Percentiles rank a stretch among this genome's conserved stretches.
These are phyloP conservation scores for Cryptosporidium meleagridis DNA, from an alignment of 169 alveolate genomes.

Conservation along the genomic window DNA sequence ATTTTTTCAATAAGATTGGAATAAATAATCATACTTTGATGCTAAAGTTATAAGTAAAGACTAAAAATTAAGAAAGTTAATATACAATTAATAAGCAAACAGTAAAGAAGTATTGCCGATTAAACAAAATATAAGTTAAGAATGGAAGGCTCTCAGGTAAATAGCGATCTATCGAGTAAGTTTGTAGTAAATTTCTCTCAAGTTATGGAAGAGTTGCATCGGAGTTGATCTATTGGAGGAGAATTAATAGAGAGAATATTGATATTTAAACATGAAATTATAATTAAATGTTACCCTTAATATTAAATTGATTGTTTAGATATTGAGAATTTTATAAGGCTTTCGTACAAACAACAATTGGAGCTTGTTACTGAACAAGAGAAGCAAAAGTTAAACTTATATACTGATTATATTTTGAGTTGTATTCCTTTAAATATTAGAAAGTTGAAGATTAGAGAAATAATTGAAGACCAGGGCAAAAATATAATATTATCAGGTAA, in stretches of 20 bases:
- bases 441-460: slow-evolving; percentile 57
- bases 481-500: slow-evolving; percentile 55
- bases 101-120: neutral
- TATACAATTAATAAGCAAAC: neutral
- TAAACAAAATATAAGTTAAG: neutral
- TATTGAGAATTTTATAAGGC: slow-evolving; percentile 51
- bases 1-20: neutral
- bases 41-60: neutral
- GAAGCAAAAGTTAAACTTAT: slow-evolving; percentile 41
- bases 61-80: neutral
- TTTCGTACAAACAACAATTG: slow-evolving; percentile 43
- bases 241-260: neutral
- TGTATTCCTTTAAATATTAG: slow-evolving; percentile 44
- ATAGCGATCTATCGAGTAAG: slow-evolving; percentile 22
- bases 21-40: neutral
- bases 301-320: neutral
- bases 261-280: neutral
- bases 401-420: slow-evolving; percentile 38
- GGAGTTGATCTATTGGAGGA: neutral
- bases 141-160: neutral
- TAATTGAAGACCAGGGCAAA: slow-evolving; percentile 32
- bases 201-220: neutral
- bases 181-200: slow-evolving; percentile 1
- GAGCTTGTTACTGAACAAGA: slow-evolving; percentile 58
- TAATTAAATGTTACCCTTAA: neutral